A percentile compares a stretch with the other conserved stretches of the same genome.
Conservation (phyloP, 768 basidiomycete genomes). For the Polyporus arcularius region DNA sequence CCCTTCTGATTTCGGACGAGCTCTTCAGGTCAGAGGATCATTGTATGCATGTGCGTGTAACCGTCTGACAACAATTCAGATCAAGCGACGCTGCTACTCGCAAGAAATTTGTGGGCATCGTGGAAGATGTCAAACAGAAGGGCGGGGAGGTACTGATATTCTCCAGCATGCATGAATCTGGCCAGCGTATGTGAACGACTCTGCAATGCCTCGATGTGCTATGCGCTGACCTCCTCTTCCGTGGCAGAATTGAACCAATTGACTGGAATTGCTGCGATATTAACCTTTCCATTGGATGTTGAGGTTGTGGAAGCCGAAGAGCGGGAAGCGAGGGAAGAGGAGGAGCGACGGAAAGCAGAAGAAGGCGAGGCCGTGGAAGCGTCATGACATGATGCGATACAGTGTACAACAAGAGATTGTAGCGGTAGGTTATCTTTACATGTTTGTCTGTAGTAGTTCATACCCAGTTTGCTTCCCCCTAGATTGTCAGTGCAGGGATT, state of each 20-base stretch:
- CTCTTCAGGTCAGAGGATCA: conserved; percentile 71
- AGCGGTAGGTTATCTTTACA: conserved; percentile 14
- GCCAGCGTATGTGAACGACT: conserved; percentile 69
- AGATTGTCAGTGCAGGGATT: not conserved
- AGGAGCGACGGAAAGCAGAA: conserved; percentile 29
- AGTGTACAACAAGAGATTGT: not conserved
- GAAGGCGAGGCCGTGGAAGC: conserved; percentile 10
- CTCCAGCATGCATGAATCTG: conserved; percentile 99
- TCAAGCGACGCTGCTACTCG: conserved; percentile 77
- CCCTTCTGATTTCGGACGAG: conserved; percentile 91
- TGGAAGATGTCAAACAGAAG: conserved; percentile 85
- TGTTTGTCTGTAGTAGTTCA: not conserved
- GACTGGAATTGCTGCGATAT: conserved; percentile 92
- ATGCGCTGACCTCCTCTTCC: not conserved
- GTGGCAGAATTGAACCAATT: conserved; percentile 88
- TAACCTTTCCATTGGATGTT: conserved; percentile 94
- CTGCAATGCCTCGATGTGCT: not conserved
- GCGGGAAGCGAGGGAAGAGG: conserved; percentile 61
- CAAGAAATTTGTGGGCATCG: conserved; percentile 83
- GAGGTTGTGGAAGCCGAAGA: conserved; percentile 96
- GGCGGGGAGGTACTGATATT: conserved; percentile 96
- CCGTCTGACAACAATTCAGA: conserved; percentile 38
- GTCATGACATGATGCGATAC: not conserved
- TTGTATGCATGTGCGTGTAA: too few species aligned
- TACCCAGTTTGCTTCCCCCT: not conserved